Evolutionary conservation across 345 rosid species (phyloP).

Genomic region (Gossypium thurberi): DNA sequence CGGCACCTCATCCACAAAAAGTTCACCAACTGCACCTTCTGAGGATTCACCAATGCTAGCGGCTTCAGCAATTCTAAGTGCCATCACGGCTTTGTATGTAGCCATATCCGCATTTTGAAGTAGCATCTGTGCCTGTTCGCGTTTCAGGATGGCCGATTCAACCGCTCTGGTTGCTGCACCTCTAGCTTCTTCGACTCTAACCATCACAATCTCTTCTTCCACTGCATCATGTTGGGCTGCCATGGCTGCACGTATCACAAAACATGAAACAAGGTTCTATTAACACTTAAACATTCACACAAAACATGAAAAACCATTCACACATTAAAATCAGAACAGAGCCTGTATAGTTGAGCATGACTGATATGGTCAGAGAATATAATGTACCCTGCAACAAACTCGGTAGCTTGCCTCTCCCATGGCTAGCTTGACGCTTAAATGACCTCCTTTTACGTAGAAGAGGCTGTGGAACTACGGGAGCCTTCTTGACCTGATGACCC

Average conservation of each 20-base stretch:
- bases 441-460: constrained; percentile 74
- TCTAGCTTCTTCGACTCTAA: constrained; percentile 47
- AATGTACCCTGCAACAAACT: constrained; percentile 47
- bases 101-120: constrained; percentile 81
- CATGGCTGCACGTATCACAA: constrained; percentile 25
- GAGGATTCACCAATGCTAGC: constrained; percentile 30
- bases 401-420: constrained; percentile 73
- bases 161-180: constrained; percentile 28
- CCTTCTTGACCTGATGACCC: constrained; percentile 52
- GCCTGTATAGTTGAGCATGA: neutral
- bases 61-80: constrained; percentile 65
- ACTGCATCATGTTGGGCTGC: constrained; percentile 40
- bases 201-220: constrained; percentile 39
- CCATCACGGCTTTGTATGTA: constrained; percentile 62
- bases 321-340: neutral
- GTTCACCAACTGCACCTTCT: constrained; percentile 16
- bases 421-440: constrained; percentile 65
- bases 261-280: neutral
- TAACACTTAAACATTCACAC: neutral
- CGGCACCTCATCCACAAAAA: neutral
- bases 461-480: constrained; percentile 51
- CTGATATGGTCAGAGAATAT: neutral
- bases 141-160: constrained; percentile 49
- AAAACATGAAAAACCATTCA: neutral
- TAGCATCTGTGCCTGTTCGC: constrained; percentile 60